Evolutionary conservation across 2,329 filamentous ascomycete species (phyloP), one percentile per base, ranked within the genome.

Genomic region (Septoria linicola): DNA sequence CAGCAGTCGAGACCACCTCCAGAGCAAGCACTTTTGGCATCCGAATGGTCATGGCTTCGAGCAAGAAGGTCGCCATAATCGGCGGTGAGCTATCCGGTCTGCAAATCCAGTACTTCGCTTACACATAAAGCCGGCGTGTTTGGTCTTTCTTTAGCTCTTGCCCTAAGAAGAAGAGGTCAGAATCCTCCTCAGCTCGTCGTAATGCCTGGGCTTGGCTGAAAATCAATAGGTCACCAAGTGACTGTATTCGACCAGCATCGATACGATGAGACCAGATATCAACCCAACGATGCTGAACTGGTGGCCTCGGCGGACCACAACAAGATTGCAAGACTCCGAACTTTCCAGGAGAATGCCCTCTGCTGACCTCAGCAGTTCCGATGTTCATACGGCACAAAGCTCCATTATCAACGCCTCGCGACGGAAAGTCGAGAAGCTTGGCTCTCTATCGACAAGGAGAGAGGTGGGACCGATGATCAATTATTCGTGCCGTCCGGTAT

Each of bases 241-340:
- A 42, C 40, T 21, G n/a, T 42, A 19, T 42, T 42, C 23, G 40
- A 42, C 14, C 19, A 30, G n/a, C 8, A 42, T 30, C 11, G 10
- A 4, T 42, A 42, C 23, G 40, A 42, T 20, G 4, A 42, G 40
- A 42, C 40, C 8, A 13, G 19, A 42, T 42, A 42, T 25, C 40
- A 30, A 21, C 40, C 40, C 19, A 14, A n/a, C 17, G 40, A 42
- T 13, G 19, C 17, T 6, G 23, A 42, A 30, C 21, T 42, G 14
- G 40, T 19, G 8, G 40, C 40, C 40, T 42, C 40, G 8, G 23
- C 30, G 19, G 40, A 42, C 40, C 40, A 42, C 21, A 42, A 42
- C 40, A 42, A 42, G 16, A 42, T 42, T 16, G 40, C 30, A 17
- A 13, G 37, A 8, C 8, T 17, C 16, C 34, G 14, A 41, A 41